These are phyloP conservation scores for Tetratostichococcus sp. DNA, from an alignment of 139 green algal species.

Conservation along the genomic window DNA sequence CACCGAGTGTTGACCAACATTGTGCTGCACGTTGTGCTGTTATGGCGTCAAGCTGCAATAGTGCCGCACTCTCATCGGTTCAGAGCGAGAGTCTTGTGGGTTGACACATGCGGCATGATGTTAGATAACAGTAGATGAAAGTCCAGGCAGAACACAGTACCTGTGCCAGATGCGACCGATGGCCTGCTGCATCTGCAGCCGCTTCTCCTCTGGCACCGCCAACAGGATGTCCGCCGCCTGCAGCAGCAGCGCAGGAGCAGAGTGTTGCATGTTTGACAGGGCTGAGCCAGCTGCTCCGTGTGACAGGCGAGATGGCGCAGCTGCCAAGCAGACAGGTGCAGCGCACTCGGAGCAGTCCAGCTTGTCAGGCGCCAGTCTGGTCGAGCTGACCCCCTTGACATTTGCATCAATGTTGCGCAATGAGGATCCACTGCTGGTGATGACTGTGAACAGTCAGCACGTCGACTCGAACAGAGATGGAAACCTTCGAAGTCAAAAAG, in stretches of 20 bases:
- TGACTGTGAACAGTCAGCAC: too few relatives aligned
- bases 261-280: neutral
- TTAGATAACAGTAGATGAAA: neutral
- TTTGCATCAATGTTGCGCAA: too few relatives aligned
- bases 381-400: too few relatives aligned
- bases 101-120: too few relatives aligned
- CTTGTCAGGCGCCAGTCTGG: too few relatives aligned
- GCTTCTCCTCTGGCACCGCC: slow-evolving; percentile 11
- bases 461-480: neutral
- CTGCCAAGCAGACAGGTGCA: too few relatives aligned
- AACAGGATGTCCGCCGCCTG: slow-evolving; percentile 42
- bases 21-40: neutral
- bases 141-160: slow-evolving; percentile 6
- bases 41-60: too few relatives aligned
- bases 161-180: slow-evolving; percentile 42
- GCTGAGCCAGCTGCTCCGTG: neutral
- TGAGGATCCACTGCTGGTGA: too few relatives aligned
- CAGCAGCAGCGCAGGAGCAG: slow-evolving; percentile 9
- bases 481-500: neutral
- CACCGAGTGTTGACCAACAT: neutral
- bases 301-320: neutral
- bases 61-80: too few relatives aligned
- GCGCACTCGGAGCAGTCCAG: too few relatives aligned
- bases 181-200: slow-evolving; percentile 30
- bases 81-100: too few relatives aligned